Evolutionary conservation across 2,329 filamentous ascomycete genomes (phyloP).

Genomic region (Aurifilum marmelostoma): DNA sequence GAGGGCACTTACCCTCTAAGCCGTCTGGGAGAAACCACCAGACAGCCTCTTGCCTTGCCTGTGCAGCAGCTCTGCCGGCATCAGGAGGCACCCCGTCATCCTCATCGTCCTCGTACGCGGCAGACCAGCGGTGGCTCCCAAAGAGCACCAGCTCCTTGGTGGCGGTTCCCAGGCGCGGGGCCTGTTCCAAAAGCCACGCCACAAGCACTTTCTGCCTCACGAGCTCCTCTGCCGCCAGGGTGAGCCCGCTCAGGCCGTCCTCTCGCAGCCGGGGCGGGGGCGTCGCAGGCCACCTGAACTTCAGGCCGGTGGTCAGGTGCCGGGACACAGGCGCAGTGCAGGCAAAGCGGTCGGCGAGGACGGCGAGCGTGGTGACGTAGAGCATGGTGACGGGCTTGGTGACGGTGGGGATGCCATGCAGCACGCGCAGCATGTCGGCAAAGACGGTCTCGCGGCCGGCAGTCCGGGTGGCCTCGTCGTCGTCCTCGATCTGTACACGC

Average conservation of each 20-base stretch:
- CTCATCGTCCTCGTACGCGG: slow-evolving; percentile 40
- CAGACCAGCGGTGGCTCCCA: slow-evolving; percentile 64
- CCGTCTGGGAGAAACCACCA: slow-evolving; percentile 76
- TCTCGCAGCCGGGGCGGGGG: slow-evolving; percentile 39
- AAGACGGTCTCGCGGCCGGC: slow-evolving; percentile 65
- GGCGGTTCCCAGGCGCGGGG: slow-evolving; percentile 61
- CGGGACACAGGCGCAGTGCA: slow-evolving; percentile 59
- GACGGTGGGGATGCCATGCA: slow-evolving; percentile 61
- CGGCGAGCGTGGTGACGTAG: slow-evolving; percentile 68
- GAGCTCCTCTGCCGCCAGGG: slow-evolving; percentile 61
- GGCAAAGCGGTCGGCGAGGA: slow-evolving; percentile 76
- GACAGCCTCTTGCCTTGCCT: slow-evolving; percentile 42
- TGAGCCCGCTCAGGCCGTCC: slow-evolving; percentile 41
- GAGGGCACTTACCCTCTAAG: slow-evolving; percentile 60
- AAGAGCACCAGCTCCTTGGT: slow-evolving; percentile 68
- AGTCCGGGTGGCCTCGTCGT: slow-evolving; percentile 68
- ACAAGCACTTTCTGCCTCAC: slow-evolving; percentile 72
- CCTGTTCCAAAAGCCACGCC: slow-evolving; percentile 66
- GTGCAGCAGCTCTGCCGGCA: slow-evolving; percentile 7
- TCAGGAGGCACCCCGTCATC: neutral
- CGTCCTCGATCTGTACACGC: slow-evolving; percentile 64
- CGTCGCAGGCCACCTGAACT: slow-evolving; percentile 58
- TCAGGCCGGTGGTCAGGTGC: slow-evolving; percentile 53
- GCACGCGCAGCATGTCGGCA: slow-evolving; percentile 67
- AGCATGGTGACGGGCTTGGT: slow-evolving; percentile 55